A percentile compares a stretch with the other conserved stretches of the same genome.
Conservation (phyloP, 768 basidiomycete species). For the Suillus subaureus region DNA sequence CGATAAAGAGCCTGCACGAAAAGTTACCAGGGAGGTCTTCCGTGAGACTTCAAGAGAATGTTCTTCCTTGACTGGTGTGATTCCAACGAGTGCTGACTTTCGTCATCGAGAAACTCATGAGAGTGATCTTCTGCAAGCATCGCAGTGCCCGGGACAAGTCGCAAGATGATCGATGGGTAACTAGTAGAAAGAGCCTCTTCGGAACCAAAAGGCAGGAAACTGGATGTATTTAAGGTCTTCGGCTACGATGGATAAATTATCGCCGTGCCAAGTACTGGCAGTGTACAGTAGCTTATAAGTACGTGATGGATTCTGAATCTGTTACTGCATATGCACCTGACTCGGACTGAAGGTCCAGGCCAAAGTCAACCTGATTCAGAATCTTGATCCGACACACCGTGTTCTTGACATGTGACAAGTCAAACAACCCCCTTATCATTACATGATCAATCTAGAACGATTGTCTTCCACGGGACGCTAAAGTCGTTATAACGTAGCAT, state of each 20-base stretch:
- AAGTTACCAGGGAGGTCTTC: conserved; percentile 78
- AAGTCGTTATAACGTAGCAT: background rate
- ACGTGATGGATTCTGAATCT: background rate
- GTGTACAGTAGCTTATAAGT: background rate
- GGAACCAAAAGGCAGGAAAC: background rate
- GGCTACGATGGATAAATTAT: conserved; percentile 22
- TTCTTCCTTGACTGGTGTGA: conserved; percentile 56
- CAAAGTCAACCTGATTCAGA: background rate
- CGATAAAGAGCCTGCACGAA: conserved; percentile 11
- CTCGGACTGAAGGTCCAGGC: background rate
- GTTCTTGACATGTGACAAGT: background rate
- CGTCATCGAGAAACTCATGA: conserved; percentile 24
- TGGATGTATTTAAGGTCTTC: conserved; percentile 32
- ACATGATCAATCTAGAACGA: background rate
- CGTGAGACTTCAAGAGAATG: conserved; percentile 79
- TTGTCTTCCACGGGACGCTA: background rate
- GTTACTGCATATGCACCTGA: background rate
- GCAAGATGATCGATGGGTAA: background rate
- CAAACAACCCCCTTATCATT: background rate
- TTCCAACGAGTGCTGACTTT: conserved; percentile 20
- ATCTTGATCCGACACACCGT: background rate
- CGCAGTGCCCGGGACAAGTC: conserved; percentile 5
- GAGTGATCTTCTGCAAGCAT: conserved; percentile 32
- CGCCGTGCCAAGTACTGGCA: background rate
- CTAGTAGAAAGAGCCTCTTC: background rate